Percentiles rank a stretch among this genome's conserved stretches.
Conservation (phyloP, 2,329 filamentous ascomycete species). For the Pseudogymnoascus sp. region DNA sequence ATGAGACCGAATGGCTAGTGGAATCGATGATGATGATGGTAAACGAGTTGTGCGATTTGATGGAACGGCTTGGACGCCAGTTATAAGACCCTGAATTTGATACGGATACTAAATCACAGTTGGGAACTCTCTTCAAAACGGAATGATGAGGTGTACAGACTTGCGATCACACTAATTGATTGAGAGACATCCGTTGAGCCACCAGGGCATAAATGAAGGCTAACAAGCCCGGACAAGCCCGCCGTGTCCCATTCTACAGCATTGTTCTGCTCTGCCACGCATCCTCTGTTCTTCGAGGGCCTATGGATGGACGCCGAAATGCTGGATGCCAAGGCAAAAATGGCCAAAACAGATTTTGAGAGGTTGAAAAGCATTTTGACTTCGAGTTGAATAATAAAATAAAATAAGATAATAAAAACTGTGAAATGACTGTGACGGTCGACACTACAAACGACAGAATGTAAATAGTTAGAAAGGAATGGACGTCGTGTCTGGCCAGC, state of each 20-base stretch:
- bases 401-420: background rate
- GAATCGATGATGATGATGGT: slow-evolving; percentile 5
- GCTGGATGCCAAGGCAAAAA: background rate
- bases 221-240: background rate
- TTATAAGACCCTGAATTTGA: background rate
- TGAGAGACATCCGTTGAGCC: background rate
- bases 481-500: slow-evolving; percentile 6
- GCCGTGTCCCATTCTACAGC: background rate
- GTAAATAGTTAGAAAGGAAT: background rate
- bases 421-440: background rate
- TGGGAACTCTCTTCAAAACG: background rate
- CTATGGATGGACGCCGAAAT: background rate
- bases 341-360: background rate
- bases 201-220: background rate
- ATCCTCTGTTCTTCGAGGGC: slow-evolving; percentile 1
- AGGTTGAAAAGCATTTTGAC: background rate
- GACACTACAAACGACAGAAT: background rate
- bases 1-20: background rate
- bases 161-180: background rate
- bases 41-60: background rate
- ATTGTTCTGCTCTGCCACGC: background rate
- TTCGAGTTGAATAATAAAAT: background rate
- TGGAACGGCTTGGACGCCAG: slow-evolving; percentile 1
- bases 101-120: background rate
- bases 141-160: background rate